Evolutionary conservation across 352 stramenopile genomes (phyloP).

Genomic region (Blastocystis sp.): DNA sequence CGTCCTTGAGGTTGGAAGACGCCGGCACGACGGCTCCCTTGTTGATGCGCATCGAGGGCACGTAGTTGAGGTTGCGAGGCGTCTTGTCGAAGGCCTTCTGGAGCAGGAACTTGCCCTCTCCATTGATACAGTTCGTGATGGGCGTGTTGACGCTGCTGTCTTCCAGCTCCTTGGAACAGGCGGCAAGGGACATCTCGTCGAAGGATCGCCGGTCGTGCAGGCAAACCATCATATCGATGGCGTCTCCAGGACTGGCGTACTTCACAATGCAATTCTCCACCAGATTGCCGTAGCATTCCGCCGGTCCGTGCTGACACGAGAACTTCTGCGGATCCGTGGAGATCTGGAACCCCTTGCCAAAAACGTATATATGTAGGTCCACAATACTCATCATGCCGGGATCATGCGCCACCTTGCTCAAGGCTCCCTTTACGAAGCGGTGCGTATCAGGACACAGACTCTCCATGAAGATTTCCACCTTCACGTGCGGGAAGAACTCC

Average conservation of each 20-base stretch:
- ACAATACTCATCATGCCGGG: slow-evolving; percentile 51
- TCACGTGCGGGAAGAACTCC: not conserved
- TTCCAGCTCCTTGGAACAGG: slow-evolving; percentile 14
- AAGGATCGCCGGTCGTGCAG: slow-evolving; percentile 15
- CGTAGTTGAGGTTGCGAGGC: slow-evolving; percentile 8
- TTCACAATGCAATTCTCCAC: slow-evolving; percentile 61
- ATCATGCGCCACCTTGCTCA: slow-evolving; percentile 67
- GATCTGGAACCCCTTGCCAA: slow-evolving; percentile 31
- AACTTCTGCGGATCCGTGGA: slow-evolving; percentile 33
- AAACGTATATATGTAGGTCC: slow-evolving; percentile 62
- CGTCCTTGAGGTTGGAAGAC: slow-evolving; percentile 54
- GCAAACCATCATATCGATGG: slow-evolving; percentile 41
- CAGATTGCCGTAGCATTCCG: slow-evolving; percentile 65
- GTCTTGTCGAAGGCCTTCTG: slow-evolving; percentile 61
- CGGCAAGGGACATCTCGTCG: slow-evolving; percentile 12
- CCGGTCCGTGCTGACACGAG: slow-evolving; percentile 55
- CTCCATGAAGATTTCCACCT: slow-evolving; percentile 61
- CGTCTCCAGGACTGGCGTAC: slow-evolving; percentile 31
- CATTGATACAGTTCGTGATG: slow-evolving; percentile 50
- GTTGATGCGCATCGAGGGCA: slow-evolving; percentile 66
- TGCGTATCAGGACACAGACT: slow-evolving; percentile 67
- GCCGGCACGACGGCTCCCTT: slow-evolving; percentile 21
- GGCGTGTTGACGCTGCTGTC: not conserved
- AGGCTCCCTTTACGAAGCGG: slow-evolving; percentile 28
- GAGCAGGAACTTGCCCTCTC: slow-evolving; percentile 40